These are phyloP conservation scores for Thymus quinquecostatus DNA, from an alignment of 257 asterid species.

Conservation along the genomic window DNA sequence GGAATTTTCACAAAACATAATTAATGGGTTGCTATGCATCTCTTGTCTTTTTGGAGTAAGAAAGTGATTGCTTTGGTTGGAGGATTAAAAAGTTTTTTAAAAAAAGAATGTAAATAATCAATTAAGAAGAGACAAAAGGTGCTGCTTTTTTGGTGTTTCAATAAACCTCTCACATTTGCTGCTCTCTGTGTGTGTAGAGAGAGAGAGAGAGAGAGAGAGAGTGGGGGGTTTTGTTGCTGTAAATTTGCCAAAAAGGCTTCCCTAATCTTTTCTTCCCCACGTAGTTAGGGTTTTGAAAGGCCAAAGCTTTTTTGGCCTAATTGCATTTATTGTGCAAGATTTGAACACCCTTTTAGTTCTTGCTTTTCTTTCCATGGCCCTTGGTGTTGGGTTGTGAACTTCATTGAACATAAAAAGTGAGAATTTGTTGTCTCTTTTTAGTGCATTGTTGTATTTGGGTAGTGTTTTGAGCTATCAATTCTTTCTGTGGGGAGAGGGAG, in stretches of 20 bases:
- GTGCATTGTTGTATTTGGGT: slow-evolving; percentile 37
- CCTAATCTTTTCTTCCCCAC: slow-evolving; percentile 27
- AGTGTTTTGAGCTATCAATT: slow-evolving; percentile 22
- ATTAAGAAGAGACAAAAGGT: slow-evolving; percentile 40
- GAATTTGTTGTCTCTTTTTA: slow-evolving; percentile 15
- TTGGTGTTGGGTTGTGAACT: slow-evolving; percentile 14
- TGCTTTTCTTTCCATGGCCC: slow-evolving; percentile 26
- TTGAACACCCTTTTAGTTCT: slow-evolving; percentile 25
- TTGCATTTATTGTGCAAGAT: slow-evolving; percentile 33
- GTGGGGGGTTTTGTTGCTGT: slow-evolving; percentile 35
- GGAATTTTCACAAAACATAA: slow-evolving; percentile 21
- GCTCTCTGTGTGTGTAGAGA: too few relatives aligned
- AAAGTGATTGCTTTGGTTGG: slow-evolving; percentile 32
- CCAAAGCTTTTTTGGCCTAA: slow-evolving; percentile 24
- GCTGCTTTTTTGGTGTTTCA: slow-evolving; percentile 37
- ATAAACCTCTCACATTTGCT: slow-evolving; percentile 21
- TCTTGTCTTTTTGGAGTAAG: slow-evolving; percentile 31
- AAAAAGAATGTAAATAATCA: slow-evolving; percentile 15
- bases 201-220: slow-evolving; percentile 29
- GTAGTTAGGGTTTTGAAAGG: slow-evolving; percentile 48
- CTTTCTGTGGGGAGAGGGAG: slow-evolving; percentile 28
- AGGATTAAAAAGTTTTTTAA: not conserved
- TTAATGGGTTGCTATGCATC: slow-evolving; percentile 19
- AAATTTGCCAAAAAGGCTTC: slow-evolving; percentile 29
- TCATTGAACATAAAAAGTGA: slow-evolving; percentile 19